Evolutionary conservation across 2,329 filamentous ascomycete species (phyloP).

Genomic region (Ceratocystis albifundus): DNA sequence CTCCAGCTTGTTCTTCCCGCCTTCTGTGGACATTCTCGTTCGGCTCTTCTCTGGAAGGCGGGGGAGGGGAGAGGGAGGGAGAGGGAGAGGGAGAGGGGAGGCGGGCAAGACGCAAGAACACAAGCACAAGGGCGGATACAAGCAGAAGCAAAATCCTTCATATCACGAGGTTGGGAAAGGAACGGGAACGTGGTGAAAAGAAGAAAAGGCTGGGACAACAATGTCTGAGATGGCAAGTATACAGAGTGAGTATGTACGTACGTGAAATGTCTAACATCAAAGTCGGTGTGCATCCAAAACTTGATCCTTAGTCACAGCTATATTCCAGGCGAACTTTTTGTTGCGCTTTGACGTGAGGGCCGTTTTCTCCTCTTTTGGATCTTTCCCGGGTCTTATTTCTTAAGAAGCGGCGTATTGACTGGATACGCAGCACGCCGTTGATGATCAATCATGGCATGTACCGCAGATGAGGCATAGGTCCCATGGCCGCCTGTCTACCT

Average conservation of each 20-base stretch:
- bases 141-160: neutral
- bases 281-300: neutral
- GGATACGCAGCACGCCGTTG: neutral
- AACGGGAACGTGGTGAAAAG: neutral
- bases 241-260: neutral
- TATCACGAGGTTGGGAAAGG: slow-evolving; percentile 2
- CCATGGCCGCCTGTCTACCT: neutral
- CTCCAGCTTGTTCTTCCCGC: neutral
- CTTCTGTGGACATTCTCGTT: neutral
- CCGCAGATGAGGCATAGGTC: neutral
- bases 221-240: neutral
- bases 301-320: neutral
- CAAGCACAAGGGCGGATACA: neutral
- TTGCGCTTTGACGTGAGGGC: neutral
- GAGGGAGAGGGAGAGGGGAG: no score
- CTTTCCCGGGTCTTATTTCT: neutral
- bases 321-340: neutral
- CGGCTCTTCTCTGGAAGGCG: neutral
- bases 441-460: neutral
- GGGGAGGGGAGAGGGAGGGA: no score
- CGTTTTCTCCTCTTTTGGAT: neutral
- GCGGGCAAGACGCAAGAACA: neutral
- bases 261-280: neutral
- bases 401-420: neutral
- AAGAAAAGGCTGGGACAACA: neutral